phyloP scores from a whole-genome alignment of 192 early-diverging fungal genomes.

The Coemansia sp. region DNA sequence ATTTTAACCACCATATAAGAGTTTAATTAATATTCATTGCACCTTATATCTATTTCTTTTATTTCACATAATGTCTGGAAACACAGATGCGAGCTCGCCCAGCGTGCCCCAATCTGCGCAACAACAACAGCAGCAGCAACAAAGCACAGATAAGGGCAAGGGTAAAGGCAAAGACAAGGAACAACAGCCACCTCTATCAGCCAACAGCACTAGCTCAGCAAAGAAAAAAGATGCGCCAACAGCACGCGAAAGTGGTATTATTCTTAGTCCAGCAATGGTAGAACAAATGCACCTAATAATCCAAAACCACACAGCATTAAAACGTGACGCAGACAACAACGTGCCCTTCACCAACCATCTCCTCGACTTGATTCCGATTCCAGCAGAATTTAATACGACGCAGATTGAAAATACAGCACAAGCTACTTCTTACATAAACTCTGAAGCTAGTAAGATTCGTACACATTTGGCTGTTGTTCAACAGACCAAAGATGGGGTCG shows the following conservation, averaged over 20 bases:
- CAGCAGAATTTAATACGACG: conserved; percentile 19
- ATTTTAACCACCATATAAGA: too few relatives aligned
- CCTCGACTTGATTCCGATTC: conserved; percentile 29
- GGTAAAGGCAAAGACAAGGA: conserved; percentile 12
- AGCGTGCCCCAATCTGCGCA: not conserved
- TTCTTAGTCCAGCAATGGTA: conserved; percentile 43
- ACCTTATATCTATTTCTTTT: too few relatives aligned
- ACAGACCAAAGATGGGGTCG: conserved; percentile 18
- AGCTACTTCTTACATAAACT: conserved; percentile 39
- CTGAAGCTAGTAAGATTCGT: conserved; percentile 35
- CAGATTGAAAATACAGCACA: conserved; percentile 31
- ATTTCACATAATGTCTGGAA: conserved; percentile 6
- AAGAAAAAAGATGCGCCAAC: conserved; percentile 20
- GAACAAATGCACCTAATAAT: conserved; percentile 47
- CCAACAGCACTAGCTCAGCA: conserved; percentile 2
- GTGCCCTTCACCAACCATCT: conserved; percentile 48
- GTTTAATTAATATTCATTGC: too few relatives aligned
- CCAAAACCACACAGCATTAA: conserved; percentile 36
- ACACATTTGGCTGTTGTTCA: conserved; percentile 33
- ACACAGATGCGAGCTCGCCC: conserved; percentile 5
- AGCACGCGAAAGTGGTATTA: conserved; percentile 28
- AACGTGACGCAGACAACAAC: conserved; percentile 49
- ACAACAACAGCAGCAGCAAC: conserved; percentile 6
- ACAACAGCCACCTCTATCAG: not conserved
- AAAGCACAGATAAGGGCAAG: conserved; percentile 13